Conservation (phyloP, 768 basidiomycete species). For the Gautieria morchelliformis region DNA sequence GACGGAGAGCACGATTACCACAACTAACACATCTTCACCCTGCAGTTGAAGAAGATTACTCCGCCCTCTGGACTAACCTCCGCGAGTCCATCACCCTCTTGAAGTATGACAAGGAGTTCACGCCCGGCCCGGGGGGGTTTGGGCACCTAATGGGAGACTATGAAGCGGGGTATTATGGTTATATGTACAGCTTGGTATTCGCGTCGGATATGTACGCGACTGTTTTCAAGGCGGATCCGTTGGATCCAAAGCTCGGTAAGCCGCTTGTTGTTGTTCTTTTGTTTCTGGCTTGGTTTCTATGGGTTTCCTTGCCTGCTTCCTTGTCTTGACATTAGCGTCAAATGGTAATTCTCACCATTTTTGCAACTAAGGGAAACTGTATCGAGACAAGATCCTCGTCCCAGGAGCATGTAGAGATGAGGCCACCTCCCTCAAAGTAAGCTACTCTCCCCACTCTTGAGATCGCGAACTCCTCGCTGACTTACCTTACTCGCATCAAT, state of each 20-base stretch:
- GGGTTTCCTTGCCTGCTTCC: no score
- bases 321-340: background rate
- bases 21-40: background rate
- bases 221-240: conserved; percentile 73
- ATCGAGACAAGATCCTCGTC: conserved; percentile 66
- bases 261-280: background rate
- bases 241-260: conserved; percentile 48
- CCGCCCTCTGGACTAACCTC: conserved; percentile 68
- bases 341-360: background rate
- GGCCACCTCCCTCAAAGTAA: conserved; percentile 65
- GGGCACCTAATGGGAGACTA: conserved; percentile 73
- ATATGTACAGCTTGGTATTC: conserved; percentile 63
- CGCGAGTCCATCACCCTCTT: conserved; percentile 64
- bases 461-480: background rate
- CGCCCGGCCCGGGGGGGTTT: conserved; percentile 67
- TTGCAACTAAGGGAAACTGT: conserved; percentile 34
- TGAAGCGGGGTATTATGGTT: conserved; percentile 63
- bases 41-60: conserved; percentile 58
- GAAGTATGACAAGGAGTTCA: conserved; percentile 40
- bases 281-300: background rate
- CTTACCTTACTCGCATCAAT: background rate
- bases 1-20: background rate
- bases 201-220: conserved; percentile 55
- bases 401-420: conserved; percentile 77
- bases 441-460: background rate